Conservation (phyloP, 2,329 filamentous ascomycete species). For the Penicillium glabrum region DNA sequence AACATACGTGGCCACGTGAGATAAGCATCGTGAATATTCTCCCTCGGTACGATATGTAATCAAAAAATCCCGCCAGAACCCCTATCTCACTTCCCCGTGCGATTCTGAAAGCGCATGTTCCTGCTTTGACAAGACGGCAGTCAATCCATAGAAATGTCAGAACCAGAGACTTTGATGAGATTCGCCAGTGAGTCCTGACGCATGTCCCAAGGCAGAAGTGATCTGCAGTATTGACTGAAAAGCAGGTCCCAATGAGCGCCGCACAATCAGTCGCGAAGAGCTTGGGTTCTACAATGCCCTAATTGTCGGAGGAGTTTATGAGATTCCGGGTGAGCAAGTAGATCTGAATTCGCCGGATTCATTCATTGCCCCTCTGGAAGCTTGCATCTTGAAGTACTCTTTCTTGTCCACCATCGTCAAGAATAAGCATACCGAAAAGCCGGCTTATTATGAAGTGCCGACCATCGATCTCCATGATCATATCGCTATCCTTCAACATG, state of each 20-base stretch:
- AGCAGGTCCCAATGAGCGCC: conserved; percentile 42
- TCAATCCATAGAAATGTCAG: background rate
- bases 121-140: background rate
- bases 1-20: no score
- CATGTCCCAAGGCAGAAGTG: no score
- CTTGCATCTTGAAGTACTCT: conserved; percentile 41
- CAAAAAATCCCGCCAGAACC: no score
- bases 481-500: conserved; percentile 28
- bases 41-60: no score
- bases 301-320: conserved; percentile 39
- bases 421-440: conserved; percentile 37
- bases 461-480: conserved; percentile 42
- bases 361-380: conserved; percentile 33
- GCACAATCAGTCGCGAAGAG: conserved; percentile 43
- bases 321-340: conserved; percentile 10
- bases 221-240: conserved; percentile 3
- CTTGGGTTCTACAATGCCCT: conserved; percentile 44
- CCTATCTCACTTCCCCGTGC: background rate
- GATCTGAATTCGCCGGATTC: conserved; percentile 20
- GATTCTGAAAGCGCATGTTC: background rate
- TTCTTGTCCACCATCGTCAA: conserved; percentile 39
- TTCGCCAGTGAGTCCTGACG: conserved; percentile 25
- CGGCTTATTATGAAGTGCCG: conserved; percentile 32
- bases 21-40: no score
- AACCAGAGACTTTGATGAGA: conserved; percentile 16